Base-by-base conservation (phyloP, 2,329 filamentous ascomycete genomes). In the Beauveria medogensis region DNA sequence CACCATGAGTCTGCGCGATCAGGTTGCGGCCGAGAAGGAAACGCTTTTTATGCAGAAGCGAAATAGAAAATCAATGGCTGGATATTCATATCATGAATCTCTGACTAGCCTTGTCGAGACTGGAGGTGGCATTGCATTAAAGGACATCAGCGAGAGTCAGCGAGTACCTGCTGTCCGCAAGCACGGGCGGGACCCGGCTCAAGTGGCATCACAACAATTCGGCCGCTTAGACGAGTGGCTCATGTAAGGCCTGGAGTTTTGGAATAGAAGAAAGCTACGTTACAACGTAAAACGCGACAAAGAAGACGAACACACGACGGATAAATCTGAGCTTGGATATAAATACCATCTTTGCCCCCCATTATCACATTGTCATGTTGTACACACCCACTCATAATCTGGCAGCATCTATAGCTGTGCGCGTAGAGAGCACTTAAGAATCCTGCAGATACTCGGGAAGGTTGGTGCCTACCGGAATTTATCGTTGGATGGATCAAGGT, bases 361-460 rank as follows among this genome's bases (percentile, higher is more conserved):
- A 3, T 14, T 5, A 4, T 9, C 24, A 10, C 5, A 9, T 44
- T 26, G 24, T 24, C 22, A 22, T 22, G 22, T 22, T 3, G 2
- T 24, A 8, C 24, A 28, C 8, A 61, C 52, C 62, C 63, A 68
- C 16, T 73, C 63, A 64, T 80, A 80, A 7, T 74, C 71, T 0
- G 74, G 74, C 2, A 79, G 63, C 16, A 56, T 64, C 63, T 18
- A 70, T 53, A 61, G 68, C 65, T 8, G 61, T 37, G 5, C 61
- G 65, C 22, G 59, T 65, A 37, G 62, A 68, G 34, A 59, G 75
- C 63, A 63, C 70, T 64, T 67, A 18, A 69, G 53, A 8, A 69
- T 65, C 51, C 63, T 70, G 65, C 12, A 4, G 7, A 28, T 37
- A 14, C 5, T 12, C 34, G 12, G 10, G 12, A 37, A 37, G 14